Conservation (phyloP, 192 early-diverging fungal species). For the Coemansia sp. region DNA sequence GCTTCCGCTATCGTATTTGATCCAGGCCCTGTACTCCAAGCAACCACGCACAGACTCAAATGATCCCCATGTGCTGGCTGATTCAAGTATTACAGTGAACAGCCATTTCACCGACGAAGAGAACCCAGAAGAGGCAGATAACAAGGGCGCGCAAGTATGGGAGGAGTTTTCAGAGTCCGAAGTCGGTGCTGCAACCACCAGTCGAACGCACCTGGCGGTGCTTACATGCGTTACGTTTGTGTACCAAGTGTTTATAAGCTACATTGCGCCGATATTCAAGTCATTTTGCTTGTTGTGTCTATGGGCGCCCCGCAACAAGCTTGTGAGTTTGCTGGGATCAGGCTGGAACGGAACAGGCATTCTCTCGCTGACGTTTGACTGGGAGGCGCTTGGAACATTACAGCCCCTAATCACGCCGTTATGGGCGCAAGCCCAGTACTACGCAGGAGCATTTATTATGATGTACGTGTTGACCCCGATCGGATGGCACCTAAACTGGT, state of each 20-base stretch:
- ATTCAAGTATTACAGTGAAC: not conserved
- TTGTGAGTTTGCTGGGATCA: conserved; percentile 35
- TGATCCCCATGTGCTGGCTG: not conserved
- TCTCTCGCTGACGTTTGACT: conserved; percentile 70
- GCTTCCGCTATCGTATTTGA: conserved; percentile 35
- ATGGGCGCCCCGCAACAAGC: conserved; percentile 31
- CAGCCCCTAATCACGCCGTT: conserved; percentile 73
- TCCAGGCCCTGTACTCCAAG: conserved; percentile 32
- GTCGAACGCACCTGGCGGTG: conserved; percentile 25
- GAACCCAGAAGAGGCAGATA: not conserved
- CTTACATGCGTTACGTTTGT: conserved; percentile 38
- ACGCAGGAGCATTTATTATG: conserved; percentile 63
- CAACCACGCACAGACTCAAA: not conserved
- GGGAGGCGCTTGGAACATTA: conserved; percentile 58
- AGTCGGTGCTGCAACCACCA: conserved; percentile 10
- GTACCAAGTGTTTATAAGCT: conserved; percentile 58
- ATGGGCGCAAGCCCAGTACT: conserved; percentile 67
- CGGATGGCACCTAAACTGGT: conserved; percentile 64
- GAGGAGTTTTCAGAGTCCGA: conserved; percentile 5
- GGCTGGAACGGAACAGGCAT: conserved; percentile 66
- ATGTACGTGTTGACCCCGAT: conserved; percentile 72
- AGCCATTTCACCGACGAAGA: conserved; percentile 4
- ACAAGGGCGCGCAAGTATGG: not conserved
- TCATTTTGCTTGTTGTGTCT: conserved; percentile 64
- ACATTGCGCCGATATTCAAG: conserved; percentile 67